phyloP scores from a whole-genome alignment of 148 eudicot species.

The Rhododendron ferrugineum region DNA sequence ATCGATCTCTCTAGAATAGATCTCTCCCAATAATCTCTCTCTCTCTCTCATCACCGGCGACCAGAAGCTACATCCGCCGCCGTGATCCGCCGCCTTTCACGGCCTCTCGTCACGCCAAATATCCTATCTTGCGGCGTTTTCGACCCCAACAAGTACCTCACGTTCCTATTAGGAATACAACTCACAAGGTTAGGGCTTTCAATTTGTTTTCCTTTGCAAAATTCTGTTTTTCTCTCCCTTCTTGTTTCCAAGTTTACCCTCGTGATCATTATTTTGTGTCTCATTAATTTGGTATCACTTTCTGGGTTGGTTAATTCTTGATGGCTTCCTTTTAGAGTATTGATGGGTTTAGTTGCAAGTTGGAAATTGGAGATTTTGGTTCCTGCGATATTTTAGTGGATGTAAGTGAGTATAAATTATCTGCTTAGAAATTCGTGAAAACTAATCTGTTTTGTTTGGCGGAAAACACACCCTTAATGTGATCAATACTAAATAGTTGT shows the following conservation, averaged over 20 bases:
- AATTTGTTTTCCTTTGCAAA: neutral
- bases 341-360: neutral
- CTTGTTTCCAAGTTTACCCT: neutral
- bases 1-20: neutral
- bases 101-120: neutral
- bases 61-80: neutral
- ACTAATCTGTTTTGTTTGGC: too few species aligned
- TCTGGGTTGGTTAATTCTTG: neutral
- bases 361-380: neutral
- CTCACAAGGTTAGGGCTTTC: slow-evolving; percentile 3
- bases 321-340: neutral
- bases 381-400: too few species aligned
- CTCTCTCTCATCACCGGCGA: neutral
- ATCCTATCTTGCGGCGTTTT: neutral
- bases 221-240: neutral
- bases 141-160: neutral
- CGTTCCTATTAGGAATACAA: neutral
- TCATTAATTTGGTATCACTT: neutral
- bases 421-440: too few species aligned
- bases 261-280: neutral
- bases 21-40: neutral
- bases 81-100: neutral
- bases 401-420: too few species aligned
- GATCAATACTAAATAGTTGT: neutral
- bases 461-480: neutral